These are phyloP conservation scores for Trichoderma guizhouense DNA, from an alignment of 2,329 filamentous ascomycete genomes.

Conservation along the genomic window DNA sequence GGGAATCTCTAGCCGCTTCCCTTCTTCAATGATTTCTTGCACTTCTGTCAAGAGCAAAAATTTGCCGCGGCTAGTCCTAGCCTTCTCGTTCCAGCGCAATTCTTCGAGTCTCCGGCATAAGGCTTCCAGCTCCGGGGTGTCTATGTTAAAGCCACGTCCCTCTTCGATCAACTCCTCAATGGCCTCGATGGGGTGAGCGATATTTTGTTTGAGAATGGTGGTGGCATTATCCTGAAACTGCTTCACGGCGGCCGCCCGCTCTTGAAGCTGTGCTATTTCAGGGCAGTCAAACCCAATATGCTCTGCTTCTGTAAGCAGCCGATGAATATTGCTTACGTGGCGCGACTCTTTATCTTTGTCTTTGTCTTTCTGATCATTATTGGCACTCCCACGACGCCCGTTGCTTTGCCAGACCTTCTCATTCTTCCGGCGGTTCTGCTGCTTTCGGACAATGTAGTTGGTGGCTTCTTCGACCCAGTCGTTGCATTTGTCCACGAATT, in stretches of 20 bases:
- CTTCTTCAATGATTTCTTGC: conserved; percentile 71
- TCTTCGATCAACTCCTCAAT: conserved; percentile 90
- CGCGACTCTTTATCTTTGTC: conserved; percentile 69
- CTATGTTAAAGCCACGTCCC: conserved; percentile 84
- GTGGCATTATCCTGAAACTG: conserved; percentile 77
- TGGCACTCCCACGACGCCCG: conserved; percentile 56
- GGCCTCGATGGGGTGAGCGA: conserved; percentile 62
- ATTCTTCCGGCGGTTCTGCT: conserved; percentile 93
- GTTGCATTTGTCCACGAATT: conserved; percentile 93
- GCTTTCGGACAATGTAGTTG: conserved; percentile 93
- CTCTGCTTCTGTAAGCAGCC: conserved; percentile 78
- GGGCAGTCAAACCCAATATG: conserved; percentile 89
- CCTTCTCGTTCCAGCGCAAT: conserved; percentile 83
- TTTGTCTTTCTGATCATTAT: conserved; percentile 46
- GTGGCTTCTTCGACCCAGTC: conserved; percentile 98
- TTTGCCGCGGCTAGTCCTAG: conserved; percentile 59
- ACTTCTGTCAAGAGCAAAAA: conserved; percentile 76
- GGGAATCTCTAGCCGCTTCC: conserved; percentile 72
- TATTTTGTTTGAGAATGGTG: conserved; percentile 64
- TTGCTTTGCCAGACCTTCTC: conserved; percentile 81
- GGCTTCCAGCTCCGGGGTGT: conserved; percentile 81
- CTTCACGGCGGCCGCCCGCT: conserved; percentile 80
- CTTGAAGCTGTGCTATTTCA: conserved; percentile 80
- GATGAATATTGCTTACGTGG: conserved; percentile 83
- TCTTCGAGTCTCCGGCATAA: conserved; percentile 79